These are phyloP conservation scores for Recurvomyces mirabilis DNA, from an alignment of 495 filamentous ascomycete genomes.

Conservation along the genomic window DNA sequence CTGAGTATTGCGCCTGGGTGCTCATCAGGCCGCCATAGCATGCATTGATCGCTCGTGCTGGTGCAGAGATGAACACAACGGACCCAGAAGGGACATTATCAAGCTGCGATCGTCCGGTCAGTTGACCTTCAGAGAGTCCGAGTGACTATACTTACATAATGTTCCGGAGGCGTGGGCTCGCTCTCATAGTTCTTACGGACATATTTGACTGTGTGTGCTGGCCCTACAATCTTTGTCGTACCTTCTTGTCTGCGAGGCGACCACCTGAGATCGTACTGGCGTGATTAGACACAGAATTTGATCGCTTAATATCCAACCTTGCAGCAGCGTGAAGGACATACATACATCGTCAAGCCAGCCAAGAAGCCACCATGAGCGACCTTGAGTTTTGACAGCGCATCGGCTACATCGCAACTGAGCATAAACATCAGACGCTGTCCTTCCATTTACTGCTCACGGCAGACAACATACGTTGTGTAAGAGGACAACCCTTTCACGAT, in stretches of 20 bases:
- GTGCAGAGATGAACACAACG: slow-evolving; percentile 47
- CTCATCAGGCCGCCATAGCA: slow-evolving; percentile 52
- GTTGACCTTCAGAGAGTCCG: no score
- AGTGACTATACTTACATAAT: slow-evolving; percentile 35
- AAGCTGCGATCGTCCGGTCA: slow-evolving; percentile 29
- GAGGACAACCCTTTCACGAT: background rate
- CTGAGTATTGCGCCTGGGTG: slow-evolving; percentile 36
- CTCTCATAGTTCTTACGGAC: slow-evolving; percentile 34
- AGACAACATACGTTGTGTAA: background rate
- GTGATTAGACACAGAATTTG: no score
- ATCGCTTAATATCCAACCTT: background rate
- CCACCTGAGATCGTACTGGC: slow-evolving; percentile 27
- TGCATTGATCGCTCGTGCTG: slow-evolving; percentile 41
- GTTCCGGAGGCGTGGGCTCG: slow-evolving; percentile 33
- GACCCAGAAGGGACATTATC: slow-evolving; percentile 41
- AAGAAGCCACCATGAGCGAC: slow-evolving; percentile 48
- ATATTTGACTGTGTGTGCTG: slow-evolving; percentile 47
- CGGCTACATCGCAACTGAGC: slow-evolving; percentile 37
- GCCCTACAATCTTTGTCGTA: slow-evolving; percentile 44
- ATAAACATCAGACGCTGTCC: background rate
- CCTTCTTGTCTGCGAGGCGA: slow-evolving; percentile 42
- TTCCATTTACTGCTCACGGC: background rate
- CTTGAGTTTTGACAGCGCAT: slow-evolving; percentile 51
- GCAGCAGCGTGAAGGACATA: background rate
- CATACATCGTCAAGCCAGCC: slow-evolving; percentile 40